Conservation (phyloP, 2,329 filamentous ascomycete species). For the Fusarium marasasianum region DNA sequence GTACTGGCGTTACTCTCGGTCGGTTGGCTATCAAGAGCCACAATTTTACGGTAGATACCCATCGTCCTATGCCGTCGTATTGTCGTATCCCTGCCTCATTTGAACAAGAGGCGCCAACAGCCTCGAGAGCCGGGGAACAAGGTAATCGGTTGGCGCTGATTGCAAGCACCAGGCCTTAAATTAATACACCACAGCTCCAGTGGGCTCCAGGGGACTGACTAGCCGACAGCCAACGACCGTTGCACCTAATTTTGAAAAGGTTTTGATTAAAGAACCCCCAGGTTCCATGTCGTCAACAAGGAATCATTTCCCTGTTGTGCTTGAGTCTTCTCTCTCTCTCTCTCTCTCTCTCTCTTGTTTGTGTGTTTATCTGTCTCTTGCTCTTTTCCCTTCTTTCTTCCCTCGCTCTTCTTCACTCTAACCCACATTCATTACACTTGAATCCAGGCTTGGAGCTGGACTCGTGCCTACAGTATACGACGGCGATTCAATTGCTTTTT, state of each 20-base stretch:
- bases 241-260: slow-evolving; percentile 22
- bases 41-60: slow-evolving; percentile 27
- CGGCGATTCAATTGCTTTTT: slow-evolving; percentile 5
- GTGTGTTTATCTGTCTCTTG: background rate
- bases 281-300: slow-evolving; percentile 28
- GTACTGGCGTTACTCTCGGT: background rate
- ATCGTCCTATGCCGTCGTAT: slow-evolving; percentile 29
- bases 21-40: slow-evolving; percentile 29
- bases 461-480: slow-evolving; percentile 30
- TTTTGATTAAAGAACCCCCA: slow-evolving; percentile 33
- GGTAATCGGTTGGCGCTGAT: slow-evolving; percentile 31
- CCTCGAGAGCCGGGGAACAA: slow-evolving; percentile 28
- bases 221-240: slow-evolving; percentile 27
- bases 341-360: background rate
- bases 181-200: slow-evolving; percentile 30
- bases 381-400: background rate
- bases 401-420: background rate
- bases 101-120: slow-evolving; percentile 35
- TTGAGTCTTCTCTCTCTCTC: slow-evolving; percentile 5
- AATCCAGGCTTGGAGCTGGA: slow-evolving; percentile 33
- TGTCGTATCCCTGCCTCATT: slow-evolving; percentile 40
- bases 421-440: slow-evolving; percentile 19
- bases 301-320: slow-evolving; percentile 21
- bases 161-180: slow-evolving; percentile 38
- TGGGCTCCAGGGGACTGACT: slow-evolving; percentile 11